A percentile compares a stretch with the other conserved stretches of the same genome.
phyloP scores from a whole-genome alignment of 148 eudicot genomes.

The Cornus controversa region DNA sequence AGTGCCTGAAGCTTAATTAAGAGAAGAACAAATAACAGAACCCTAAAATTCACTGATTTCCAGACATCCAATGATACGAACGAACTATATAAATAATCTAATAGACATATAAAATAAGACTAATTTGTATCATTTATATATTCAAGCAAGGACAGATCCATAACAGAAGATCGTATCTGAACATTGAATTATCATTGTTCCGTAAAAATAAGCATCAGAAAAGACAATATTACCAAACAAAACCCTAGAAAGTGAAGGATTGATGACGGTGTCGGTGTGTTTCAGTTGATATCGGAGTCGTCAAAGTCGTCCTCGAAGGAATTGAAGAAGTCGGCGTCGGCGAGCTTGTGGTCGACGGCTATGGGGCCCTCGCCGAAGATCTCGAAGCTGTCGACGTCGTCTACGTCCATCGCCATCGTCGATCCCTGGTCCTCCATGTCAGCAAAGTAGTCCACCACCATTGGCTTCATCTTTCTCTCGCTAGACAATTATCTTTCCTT shows the following conservation, averaged over 20 bases:
- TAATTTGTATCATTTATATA: background rate
- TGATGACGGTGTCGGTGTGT: background rate
- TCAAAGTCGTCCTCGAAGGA: slow-evolving; percentile 76
- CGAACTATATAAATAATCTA: too few species aligned
- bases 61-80: too few species aligned
- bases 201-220: background rate
- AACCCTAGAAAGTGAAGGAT: background rate
- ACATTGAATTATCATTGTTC: background rate
- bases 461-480: slow-evolving; percentile 41
- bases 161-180: background rate
- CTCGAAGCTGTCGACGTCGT: slow-evolving; percentile 64
- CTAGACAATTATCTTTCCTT: too few species aligned
- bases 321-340: slow-evolving; percentile 79
- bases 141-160: too few species aligned
- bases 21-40: too few species aligned
- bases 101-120: background rate
- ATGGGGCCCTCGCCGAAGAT: slow-evolving; percentile 56
- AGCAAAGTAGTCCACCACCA: slow-evolving; percentile 44
- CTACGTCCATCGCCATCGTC: slow-evolving; percentile 70
- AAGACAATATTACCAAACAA: background rate
- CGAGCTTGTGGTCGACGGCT: slow-evolving; percentile 43
- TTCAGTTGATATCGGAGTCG: slow-evolving; percentile 67
- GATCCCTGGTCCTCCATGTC: slow-evolving; percentile 46
- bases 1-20: too few species aligned
- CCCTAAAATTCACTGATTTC: too few species aligned